phyloP scores from a whole-genome alignment of 2,329 filamentous ascomycete genomes.

The Akanthomyces muscarius region DNA sequence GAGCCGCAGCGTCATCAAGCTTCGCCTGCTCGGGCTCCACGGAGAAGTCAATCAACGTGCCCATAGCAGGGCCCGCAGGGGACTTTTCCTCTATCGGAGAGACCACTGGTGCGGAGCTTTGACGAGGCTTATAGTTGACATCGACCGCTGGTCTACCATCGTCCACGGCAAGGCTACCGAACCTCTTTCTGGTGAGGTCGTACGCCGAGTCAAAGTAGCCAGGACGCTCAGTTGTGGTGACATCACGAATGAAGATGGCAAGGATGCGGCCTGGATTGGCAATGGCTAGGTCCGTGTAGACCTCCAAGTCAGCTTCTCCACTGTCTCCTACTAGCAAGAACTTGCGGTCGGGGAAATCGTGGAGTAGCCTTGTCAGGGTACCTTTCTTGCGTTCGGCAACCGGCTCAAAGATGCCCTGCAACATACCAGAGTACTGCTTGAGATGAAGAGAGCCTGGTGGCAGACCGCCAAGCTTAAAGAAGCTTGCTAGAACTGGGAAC shows the following conservation, averaged over 20 bases:
- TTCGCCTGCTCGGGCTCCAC: constrained; percentile 44
- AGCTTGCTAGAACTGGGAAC: constrained; percentile 82
- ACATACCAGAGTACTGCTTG: constrained; percentile 94
- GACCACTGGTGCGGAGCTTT: constrained; percentile 24
- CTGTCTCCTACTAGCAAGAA: constrained; percentile 95
- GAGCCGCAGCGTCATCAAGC: constrained; percentile 32
- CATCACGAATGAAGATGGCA: constrained; percentile 90
- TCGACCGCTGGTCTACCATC: constrained; percentile 21
- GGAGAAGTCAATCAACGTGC: constrained; percentile 58
- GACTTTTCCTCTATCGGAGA: constrained; percentile 24
- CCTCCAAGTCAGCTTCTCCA: constrained; percentile 92
- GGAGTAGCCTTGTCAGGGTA: constrained; percentile 77
- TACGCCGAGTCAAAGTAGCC: constrained; percentile 72
- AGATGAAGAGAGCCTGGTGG: constrained; percentile 88
- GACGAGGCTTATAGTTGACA: constrained; percentile 20
- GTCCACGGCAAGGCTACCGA: constrained; percentile 26
- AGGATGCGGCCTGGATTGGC: constrained; percentile 78
- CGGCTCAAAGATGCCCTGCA: constrained; percentile 96
- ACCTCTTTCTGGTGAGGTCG: constrained; percentile 27
- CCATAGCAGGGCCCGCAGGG: constrained; percentile 43
- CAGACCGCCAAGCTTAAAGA: constrained; percentile 74
- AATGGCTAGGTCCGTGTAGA: constrained; percentile 89
- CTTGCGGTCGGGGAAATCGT: constrained; percentile 82
- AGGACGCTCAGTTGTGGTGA: constrained; percentile 70
- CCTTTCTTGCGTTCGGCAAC: constrained; percentile 92